Base-by-base conservation (phyloP, 2,329 filamentous ascomycete species). In the Colletotrichum euphorbiae region DNA sequence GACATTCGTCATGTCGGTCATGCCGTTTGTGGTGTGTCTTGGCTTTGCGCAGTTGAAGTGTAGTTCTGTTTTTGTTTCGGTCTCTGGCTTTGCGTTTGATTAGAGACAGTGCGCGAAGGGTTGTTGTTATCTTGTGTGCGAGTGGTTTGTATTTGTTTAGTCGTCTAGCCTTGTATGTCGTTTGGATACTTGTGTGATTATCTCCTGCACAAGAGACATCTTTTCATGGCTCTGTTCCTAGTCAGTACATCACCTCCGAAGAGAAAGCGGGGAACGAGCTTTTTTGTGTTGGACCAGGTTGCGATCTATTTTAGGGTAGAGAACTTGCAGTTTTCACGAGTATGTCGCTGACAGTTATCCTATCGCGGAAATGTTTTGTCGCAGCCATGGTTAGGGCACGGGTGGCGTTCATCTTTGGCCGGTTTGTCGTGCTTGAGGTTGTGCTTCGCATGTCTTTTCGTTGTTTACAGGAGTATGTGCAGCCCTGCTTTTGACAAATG, bases 371-470 rank as follows among this genome's bases (percentile, higher is more conserved):
- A 62, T 3, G 6, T 46, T 28, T 40, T 4, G 1, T 6, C 15
- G 17, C 40, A 62, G 38, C 50, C 50, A 4, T 8, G 3, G 15
- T 62, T 19, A 3, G 50, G 60, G 60, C 60, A 62, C 2, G 28
- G 24, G 13, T 13, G 40, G 7, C 50, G 13, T 33, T 55, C 17
- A 36, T 56, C 6, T 28, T 48, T 8, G 1, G 60, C 11, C 6
- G 51, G 9, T 8, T 54, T 54, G 1, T n/a, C 4, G 6, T 62
- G 60, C 31, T 46, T 46, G n/a, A 2, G 21, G 28, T 12, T 6
- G 17, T 62, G 60, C 28, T 62, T 62, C 3, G 28, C 28, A 62
- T 17, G 21, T 62, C 60, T 7, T 62, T 62, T 3, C 6, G 50
- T 6, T 6, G 4, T 6, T 56, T 17, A 50, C 50, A 55, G 24